A percentile compares a stretch with the other conserved stretches of the same genome.
Conservation (phyloP, 805 yeast species). For the Naumovozyma castellii region DNA sequence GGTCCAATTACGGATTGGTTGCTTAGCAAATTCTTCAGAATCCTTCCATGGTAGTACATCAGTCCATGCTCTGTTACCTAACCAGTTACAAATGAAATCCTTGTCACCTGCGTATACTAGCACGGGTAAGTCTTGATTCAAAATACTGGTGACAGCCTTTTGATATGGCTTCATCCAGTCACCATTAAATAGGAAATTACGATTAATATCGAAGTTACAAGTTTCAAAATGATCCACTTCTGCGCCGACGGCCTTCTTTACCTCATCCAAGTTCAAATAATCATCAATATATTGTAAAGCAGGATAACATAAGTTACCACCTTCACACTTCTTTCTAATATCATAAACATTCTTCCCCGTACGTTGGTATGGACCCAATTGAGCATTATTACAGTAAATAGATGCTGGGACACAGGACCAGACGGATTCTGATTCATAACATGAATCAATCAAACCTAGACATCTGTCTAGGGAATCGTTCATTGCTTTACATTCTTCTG, state of each 20-base stretch:
- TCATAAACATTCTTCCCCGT: constrained; percentile 92
- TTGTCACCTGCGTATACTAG: constrained; percentile 92
- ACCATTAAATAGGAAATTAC: constrained; percentile 75
- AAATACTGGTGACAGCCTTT: constrained; percentile 56
- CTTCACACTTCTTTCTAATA: constrained; percentile 72
- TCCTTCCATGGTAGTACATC: constrained; percentile 61
- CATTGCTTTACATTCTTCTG: constrained; percentile 72
- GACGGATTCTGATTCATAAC: constrained; percentile 66
- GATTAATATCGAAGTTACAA: constrained; percentile 70
- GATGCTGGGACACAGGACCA: constrained; percentile 89
- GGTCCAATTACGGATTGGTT: constrained; percentile 39
- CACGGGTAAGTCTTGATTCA: constrained; percentile 70
- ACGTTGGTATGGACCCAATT: constrained; percentile 69
- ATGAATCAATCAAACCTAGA: constrained; percentile 58
- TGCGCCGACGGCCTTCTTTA: constrained; percentile 77
- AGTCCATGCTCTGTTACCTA: constrained; percentile 87
- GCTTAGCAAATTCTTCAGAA: constrained; percentile 42
- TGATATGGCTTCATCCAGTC: constrained; percentile 92
- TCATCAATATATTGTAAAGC: constrained; percentile 65
- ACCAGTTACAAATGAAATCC: constrained; percentile 94
- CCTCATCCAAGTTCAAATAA: constrained; percentile 69
- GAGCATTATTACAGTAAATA: constrained; percentile 77
- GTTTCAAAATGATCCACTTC: constrained; percentile 71
- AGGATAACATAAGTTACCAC: constrained; percentile 62
- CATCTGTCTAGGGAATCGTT: constrained; percentile 66